Conservation (phyloP, 345 rosid species). For the Cardamine resedifolia region DNA sequence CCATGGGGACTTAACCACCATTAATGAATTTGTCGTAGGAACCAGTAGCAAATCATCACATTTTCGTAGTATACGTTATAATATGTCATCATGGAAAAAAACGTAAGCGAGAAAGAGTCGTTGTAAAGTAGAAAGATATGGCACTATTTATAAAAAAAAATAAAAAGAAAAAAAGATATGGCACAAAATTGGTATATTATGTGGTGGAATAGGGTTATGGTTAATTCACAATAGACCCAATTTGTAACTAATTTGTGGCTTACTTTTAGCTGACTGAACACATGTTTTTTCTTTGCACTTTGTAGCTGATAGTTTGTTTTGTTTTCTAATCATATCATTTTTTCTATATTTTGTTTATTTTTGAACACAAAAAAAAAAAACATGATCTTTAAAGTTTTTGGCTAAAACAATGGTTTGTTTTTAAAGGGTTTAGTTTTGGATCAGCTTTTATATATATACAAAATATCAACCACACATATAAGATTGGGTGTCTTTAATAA, state of each 20-base stretch:
- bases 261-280: slow-evolving; percentile 21
- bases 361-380: no score
- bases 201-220: slow-evolving; percentile 24
- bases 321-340: background rate
- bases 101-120: slow-evolving; percentile 10
- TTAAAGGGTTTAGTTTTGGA: no score
- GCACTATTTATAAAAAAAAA: no score
- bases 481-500: no score
- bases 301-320: background rate
- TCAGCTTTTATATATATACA: background rate
- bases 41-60: background rate
- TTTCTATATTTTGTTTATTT: background rate
- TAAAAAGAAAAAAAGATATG: no score
- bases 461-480: background rate
- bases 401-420: no score
- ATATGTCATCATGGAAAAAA: background rate
- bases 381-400: no score
- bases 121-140: slow-evolving; percentile 1
- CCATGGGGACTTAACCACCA: background rate
- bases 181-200: slow-evolving; percentile 30
- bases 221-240: background rate
- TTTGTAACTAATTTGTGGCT: slow-evolving; percentile 17
- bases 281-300: background rate
- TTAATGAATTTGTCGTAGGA: background rate
- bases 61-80: background rate